Base-by-base conservation (phyloP, 441 rosid genomes). In the Capsella rubella region DNA sequence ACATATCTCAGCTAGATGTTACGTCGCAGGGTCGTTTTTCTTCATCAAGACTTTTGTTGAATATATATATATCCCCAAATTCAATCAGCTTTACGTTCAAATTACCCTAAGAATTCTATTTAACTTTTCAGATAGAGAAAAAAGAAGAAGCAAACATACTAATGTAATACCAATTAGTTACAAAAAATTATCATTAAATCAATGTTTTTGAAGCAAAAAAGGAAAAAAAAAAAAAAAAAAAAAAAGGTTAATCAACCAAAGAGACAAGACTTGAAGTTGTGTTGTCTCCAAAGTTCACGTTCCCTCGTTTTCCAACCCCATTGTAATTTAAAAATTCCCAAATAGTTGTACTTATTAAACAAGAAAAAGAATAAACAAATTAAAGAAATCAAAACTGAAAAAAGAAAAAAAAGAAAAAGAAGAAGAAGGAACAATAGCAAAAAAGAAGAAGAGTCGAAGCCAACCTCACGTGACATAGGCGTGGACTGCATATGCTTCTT, bases 401-500 rank as follows among this genome's bases (percentile, higher is more conserved):
- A 8, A n/a, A n/a, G 4, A 45, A n/a, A 2, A 2, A 21, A 32
- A 50, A 29, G 12, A 16, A 3, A 29, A 10, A 43, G 3, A 0
- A 37, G 34, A 18, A 18, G 21, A 18, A 18, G 21, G 21, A 18
- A 18, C 21, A 18, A 18, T 34, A 63, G 34, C 6, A 31, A 31
- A 31, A 67, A 75, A 2, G 64, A 61, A 68, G 28, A 42, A 25
- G 49, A 21, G 16, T 64, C 62, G 79, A 51, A 75, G 53, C 65
- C 54, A 32, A 9, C 61, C 9, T 43, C 76, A 75, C 71, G 75
- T 76, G 79, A 69, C 50, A 63, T 35, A 46, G 47, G 77, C 73
- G 80, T 77, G 77, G 73, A 77, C 73, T 34, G 21, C 64, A 27
- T 6, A 72, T 59, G 77, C 68, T 45, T 52, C 37, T 29, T 77